Conservation (phyloP, 2,329 filamentous ascomycete genomes). For the Pyricularia sp. region DNA sequence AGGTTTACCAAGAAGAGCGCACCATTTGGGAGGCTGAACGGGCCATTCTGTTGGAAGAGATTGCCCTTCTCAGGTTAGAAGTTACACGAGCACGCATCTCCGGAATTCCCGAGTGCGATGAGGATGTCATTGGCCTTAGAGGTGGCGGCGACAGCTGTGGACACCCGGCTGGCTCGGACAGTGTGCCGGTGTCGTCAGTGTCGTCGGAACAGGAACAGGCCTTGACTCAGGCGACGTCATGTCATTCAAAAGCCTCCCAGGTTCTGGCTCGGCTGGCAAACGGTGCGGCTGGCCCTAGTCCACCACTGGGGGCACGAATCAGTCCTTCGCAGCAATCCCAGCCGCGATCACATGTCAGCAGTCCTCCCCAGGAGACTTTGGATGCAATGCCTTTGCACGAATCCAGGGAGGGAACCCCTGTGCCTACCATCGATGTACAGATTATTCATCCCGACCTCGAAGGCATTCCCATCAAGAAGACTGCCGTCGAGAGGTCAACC, state of each 20-base stretch:
- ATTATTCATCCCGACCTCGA: slow-evolving; percentile 51
- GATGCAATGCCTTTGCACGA: neutral
- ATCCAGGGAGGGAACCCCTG: slow-evolving; percentile 19
- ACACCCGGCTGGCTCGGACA: neutral
- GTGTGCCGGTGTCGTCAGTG: neutral
- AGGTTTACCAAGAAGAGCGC: slow-evolving; percentile 46
- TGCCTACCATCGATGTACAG: slow-evolving; percentile 46
- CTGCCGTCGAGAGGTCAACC: slow-evolving; percentile 41
- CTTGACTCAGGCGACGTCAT: neutral
- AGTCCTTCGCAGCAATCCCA: neutral
- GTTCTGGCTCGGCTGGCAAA: neutral
- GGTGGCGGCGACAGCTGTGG: neutral
- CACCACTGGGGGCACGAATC: neutral
- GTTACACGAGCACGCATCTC: neutral
- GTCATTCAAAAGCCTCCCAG: neutral
- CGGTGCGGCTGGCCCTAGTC: neutral
- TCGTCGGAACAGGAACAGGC: neutral
- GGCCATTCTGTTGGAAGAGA: slow-evolving; percentile 29
- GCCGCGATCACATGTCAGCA: neutral
- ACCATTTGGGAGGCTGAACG: slow-evolving; percentile 43
- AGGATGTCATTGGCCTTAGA: neutral
- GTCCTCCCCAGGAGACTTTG: neutral
- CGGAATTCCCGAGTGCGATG: slow-evolving; percentile 1
- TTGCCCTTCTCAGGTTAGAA: slow-evolving; percentile 14
- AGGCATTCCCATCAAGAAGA: slow-evolving; percentile 46